Conservation (phyloP, 768 basidiomycete genomes). For the Strobilomyces dryophilus region DNA sequence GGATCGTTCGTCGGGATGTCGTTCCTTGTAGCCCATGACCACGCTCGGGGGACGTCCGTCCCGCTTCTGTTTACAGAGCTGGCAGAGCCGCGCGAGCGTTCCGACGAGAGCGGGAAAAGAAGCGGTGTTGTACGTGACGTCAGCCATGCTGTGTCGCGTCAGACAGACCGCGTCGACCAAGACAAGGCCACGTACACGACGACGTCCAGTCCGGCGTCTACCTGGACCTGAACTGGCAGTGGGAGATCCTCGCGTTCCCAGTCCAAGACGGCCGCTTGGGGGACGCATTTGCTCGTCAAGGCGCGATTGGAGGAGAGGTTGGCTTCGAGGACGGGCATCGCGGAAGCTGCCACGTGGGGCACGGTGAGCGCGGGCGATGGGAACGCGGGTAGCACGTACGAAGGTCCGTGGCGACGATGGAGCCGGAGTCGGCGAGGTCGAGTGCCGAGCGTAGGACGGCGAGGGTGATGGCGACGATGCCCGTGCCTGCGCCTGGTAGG, state of each 20-base stretch:
- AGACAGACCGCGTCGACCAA: not conserved
- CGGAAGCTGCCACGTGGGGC: constrained; percentile 50
- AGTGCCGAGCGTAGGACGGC: constrained; percentile 48
- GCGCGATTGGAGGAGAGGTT: constrained; percentile 53
- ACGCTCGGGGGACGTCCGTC: constrained; percentile 41
- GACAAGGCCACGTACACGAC: constrained; percentile 54
- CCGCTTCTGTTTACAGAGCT: constrained; percentile 7
- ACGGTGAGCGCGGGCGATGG: not conserved
- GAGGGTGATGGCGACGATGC: constrained; percentile 70
- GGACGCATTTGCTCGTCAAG: constrained; percentile 30
- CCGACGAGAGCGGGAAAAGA: constrained; percentile 74
- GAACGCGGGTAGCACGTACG: constrained; percentile 39
- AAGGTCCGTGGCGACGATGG: constrained; percentile 69
- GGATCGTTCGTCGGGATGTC: constrained; percentile 69
- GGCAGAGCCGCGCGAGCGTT: constrained; percentile 56
- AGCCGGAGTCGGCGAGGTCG: constrained; percentile 17
- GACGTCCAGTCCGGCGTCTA: constrained; percentile 47
- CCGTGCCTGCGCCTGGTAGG: constrained; percentile 75
- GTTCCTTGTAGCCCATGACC: constrained; percentile 82
- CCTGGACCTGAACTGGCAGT: constrained; percentile 36
- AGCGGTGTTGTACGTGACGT: constrained; percentile 87
- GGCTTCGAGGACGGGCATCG: constrained; percentile 71
- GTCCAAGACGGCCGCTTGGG: constrained; percentile 49
- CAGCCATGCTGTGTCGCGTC: constrained; percentile 65
- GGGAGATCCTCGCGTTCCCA: constrained; percentile 69